Percentiles rank a stretch among this genome's conserved stretches.
Evolutionary conservation across 495 filamentous ascomycete species (phyloP).

Genomic region (Talaromyces nanjingensis): DNA sequence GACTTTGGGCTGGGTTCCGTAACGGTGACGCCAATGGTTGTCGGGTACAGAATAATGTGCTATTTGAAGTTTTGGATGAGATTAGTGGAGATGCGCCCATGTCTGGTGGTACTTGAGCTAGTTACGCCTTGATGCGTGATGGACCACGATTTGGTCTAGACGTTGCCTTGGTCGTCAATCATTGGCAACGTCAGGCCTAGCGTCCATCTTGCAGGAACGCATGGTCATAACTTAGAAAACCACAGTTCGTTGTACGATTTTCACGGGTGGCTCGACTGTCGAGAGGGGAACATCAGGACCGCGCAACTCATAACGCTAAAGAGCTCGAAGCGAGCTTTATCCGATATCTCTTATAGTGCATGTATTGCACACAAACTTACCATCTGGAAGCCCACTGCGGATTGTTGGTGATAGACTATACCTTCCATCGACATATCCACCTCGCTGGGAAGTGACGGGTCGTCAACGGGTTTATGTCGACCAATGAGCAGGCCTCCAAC

Average conservation of each 20-base stretch:
- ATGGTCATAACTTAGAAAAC: not conserved
- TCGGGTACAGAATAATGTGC: slow-evolving; percentile 34
- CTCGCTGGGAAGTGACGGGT: not conserved
- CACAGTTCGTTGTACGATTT: not conserved
- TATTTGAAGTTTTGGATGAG: slow-evolving; percentile 40
- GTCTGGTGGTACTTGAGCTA: slow-evolving; percentile 1
- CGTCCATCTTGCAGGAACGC: not conserved
- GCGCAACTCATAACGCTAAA: not conserved
- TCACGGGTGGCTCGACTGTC: not conserved
- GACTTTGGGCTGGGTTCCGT: slow-evolving; percentile 31
- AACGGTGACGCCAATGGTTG: slow-evolving; percentile 27
- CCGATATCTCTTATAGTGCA: not conserved
- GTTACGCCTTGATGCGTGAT: not conserved
- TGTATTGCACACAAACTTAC: not conserved
- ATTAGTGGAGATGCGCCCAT: slow-evolving; percentile 24
- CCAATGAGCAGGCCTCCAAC: not conserved
- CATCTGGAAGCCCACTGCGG: not conserved
- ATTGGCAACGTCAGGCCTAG: not conserved
- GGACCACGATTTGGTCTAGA: not conserved
- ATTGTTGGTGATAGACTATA: not conserved
- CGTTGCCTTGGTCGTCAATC: not conserved
- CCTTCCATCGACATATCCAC: not conserved
- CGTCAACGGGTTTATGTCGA: not conserved
- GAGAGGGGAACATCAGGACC: not conserved
- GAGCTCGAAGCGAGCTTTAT: not conserved